Evolutionary conservation across 768 basidiomycete genomes (phyloP), one percentile per base, ranked within the genome.

Genomic region (Tylopilus balloui): DNA sequence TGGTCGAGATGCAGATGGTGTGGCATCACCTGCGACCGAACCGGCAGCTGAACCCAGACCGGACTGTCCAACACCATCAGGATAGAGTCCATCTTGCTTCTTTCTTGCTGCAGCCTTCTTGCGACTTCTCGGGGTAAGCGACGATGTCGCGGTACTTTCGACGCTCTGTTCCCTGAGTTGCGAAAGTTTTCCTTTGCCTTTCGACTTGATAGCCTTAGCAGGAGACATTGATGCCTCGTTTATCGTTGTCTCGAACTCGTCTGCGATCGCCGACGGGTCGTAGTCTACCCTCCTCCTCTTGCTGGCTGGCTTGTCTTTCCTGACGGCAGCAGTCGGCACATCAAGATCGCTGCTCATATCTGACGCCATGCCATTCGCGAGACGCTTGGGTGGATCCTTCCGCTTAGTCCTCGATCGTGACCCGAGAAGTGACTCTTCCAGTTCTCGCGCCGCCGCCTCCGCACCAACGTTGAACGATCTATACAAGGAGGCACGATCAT

Each of bases 1-100:
- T 21, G 84, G 84, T n/a, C 85, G 73, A 6, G 88, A 91, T 42
- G 77, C 74, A 11, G 72, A 72, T 17, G 88, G 86, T 7, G 88
- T 86, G 12, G 75, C 71, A 69, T 89, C 88, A n/a, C 84, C 83
- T 21, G 81, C 74, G 24, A 79, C 69, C 17, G 78, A 77, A 15
- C 64, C 66, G 15, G 64, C 48, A 36, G 79, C 72, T 17, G 84
- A 79, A 50, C 73, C 44, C 76, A 78, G 34, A 70, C 75, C 50
- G 76, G 60, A 57, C 65, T 74, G 57, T 65, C 75, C 66, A 71
- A 79, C 60, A 15, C 78, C 68, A 53, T 85, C 84, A 25, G 74
- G 69, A 29, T 73, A 68, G n/a, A 76, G 58, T 1, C 58, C 71
- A 37, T 79, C 81, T 9, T 70, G 61, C 58, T 79, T 88, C 71